A percentile compares a stretch with the other conserved stretches of the same genome.
Evolutionary conservation across 2,329 filamentous ascomycete species (phyloP).

Genomic region (Exophiala mesophila): DNA sequence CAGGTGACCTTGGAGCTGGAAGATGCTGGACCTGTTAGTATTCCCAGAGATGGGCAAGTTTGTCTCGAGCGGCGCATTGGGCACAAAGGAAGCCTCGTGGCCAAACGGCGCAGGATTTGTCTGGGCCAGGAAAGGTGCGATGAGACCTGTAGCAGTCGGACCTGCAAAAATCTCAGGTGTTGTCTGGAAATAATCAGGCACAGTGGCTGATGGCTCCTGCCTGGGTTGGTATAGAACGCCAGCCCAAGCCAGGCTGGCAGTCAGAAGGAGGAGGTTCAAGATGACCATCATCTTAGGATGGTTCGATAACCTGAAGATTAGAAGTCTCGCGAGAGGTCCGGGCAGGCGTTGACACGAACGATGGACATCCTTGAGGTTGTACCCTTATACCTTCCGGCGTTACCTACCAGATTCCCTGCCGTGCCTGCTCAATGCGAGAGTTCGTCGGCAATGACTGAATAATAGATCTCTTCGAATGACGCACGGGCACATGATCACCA

Average conservation of each 20-base stretch:
- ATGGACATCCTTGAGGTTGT: too few relatives aligned
- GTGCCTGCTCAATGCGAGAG: too few relatives aligned
- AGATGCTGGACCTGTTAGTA: conserved; percentile 59
- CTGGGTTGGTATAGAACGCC: conserved; percentile 12
- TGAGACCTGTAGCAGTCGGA: conserved; percentile 53
- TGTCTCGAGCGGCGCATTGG: conserved; percentile 67
- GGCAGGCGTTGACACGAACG: too few relatives aligned
- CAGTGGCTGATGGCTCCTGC: conserved; percentile 7
- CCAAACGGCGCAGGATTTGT: conserved; percentile 62
- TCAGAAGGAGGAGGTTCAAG: conserved; percentile 8
- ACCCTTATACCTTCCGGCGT: too few relatives aligned
- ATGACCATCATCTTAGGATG: too few relatives aligned
- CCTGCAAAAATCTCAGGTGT: conserved; percentile 20
- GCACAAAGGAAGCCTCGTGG: conserved; percentile 56
- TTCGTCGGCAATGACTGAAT: too few relatives aligned
- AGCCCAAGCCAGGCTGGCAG: conserved; percentile 8
- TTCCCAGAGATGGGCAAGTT: conserved; percentile 61
- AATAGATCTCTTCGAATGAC: too few relatives aligned
- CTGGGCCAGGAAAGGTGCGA: conserved; percentile 65
- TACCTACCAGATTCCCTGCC: too few relatives aligned
- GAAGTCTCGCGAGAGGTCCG: too few relatives aligned
- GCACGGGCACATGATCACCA: too few relatives aligned
- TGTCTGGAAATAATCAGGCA: conserved; percentile 24
- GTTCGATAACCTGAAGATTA: too few relatives aligned
- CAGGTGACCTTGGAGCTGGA: conserved; percentile 64